Base-by-base conservation (phyloP, 106 monocot species). In the Triglochin maritima region DNA sequence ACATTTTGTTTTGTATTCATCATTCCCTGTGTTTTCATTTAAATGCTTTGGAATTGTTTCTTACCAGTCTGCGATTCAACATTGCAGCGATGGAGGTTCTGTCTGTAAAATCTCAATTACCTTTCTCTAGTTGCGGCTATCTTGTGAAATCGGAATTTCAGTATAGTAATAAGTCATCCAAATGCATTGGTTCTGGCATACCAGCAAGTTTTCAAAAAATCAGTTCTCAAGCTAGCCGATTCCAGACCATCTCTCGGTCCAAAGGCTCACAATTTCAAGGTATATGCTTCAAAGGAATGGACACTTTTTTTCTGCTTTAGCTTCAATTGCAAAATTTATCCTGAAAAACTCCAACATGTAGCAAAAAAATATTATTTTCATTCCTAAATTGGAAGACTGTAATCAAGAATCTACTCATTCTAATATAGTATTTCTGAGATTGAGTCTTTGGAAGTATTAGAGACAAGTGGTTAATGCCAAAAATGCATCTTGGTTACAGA, bases 251-350 rank as follows among this genome's bases (percentile, higher is more conserved):
- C 44, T 5, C 54, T 50, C 59, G 12, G n/a, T 75, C 87, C 50
- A 87, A 79, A 74, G 56, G 5, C 45, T 79, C 84, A 57, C 7
- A 56, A 58, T 76, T 62, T 68, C 87, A 87, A 87, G 87, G 87
- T 84, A 81, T 74, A 9, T 64, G 57, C 0, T 4, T 4, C 5
- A 41, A 7, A 4, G 50, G 0, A 7, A 62, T 5, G 16, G 1
- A 44, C 47, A 56, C 16, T 49, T 68, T 9, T 46, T 48, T 56
- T 13, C 50, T 12, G 60, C 41, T 69, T 64, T 61, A 29, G 29
- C 16, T 51, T 63, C 12, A 63, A 15, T 55, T 55, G 29, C 29
- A 29, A 29, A 29, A 29, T 29, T 29, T 29, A 29, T 29, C 29
- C 29, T 29, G 29, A 29, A 29, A 29, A 29, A 29, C 29, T 29